A percentile compares a stretch with the other conserved stretches of the same genome.
Conservation (phyloP, 2,329 filamentous ascomycete species). For the Aspergillus chevalieri region DNA sequence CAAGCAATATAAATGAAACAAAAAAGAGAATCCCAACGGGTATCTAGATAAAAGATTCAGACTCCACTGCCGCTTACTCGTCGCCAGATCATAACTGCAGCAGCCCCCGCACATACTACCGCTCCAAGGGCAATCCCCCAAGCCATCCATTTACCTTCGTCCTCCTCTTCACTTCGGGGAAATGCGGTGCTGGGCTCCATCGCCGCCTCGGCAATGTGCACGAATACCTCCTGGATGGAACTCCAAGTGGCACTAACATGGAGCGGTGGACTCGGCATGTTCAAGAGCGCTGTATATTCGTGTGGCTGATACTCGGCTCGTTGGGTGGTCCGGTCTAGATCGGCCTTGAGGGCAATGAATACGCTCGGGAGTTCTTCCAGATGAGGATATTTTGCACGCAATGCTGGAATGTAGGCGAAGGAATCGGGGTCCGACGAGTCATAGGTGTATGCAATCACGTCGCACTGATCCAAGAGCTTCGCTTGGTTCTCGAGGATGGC, state of each 20-base stretch:
- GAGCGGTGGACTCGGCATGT: slow-evolving; percentile 76
- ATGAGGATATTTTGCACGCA: slow-evolving; percentile 72
- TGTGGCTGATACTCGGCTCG: slow-evolving; percentile 86
- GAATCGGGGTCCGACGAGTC: slow-evolving; percentile 96
- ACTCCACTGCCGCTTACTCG: slow-evolving; percentile 35
- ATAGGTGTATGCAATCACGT: slow-evolving; percentile 91
- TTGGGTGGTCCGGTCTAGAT: slow-evolving; percentile 95
- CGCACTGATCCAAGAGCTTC: slow-evolving; percentile 79
- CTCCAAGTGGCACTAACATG: slow-evolving; percentile 95
- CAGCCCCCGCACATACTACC: slow-evolving; percentile 53
- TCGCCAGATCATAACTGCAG: slow-evolving; percentile 57
- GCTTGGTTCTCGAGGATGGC: slow-evolving; percentile 87
- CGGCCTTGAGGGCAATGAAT: slow-evolving; percentile 89
- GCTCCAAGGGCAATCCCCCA: slow-evolving; percentile 81
- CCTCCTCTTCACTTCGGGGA: slow-evolving; percentile 80
- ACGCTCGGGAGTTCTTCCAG: slow-evolving; percentile 85
- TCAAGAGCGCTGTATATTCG: slow-evolving; percentile 75
- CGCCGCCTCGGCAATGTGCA: slow-evolving; percentile 82
- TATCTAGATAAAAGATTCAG: slow-evolving; percentile 11
- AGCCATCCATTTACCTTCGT: slow-evolving; percentile 69
- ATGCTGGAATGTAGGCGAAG: slow-evolving; percentile 80
- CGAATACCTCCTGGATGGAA: slow-evolving; percentile 90
- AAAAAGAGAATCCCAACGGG: background rate
- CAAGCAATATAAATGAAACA: background rate
- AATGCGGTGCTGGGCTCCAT: slow-evolving; percentile 84